Evolutionary conservation across 139 green algal genomes (phyloP), one percentile per base, ranked within the genome.

Genomic region (Ettlia oleoabundans): DNA sequence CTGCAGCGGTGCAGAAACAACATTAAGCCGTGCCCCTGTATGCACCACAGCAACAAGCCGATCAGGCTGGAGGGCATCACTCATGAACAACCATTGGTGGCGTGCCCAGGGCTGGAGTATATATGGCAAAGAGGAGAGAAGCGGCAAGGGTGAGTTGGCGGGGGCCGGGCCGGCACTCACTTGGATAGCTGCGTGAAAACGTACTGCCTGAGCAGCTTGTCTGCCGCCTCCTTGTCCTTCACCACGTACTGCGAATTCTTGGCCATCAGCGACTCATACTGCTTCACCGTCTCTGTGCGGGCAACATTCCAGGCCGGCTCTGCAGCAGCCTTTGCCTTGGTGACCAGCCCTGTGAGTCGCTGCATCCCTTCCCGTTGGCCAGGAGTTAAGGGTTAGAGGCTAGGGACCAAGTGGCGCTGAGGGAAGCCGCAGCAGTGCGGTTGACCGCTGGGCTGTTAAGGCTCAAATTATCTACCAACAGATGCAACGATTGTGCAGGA

Each of bases 181-280:
- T 77, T 90, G 21, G 88, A 80, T 62, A 94, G 66, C n/a, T 93
- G 92, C 35, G 91, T 94, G 81, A 87, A 94, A 26, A 93, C 80
- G 72, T 82, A 92, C 82, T 95, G 89, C 72, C 90, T 93, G 7
- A 86, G 51, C 30, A 95, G 83, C 73, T 92, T 91, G 68, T 89
- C 84, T 15, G 86, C 89, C 33, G 73, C 80, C 33, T 70, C 86
- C 22, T 77, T 67, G 69, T 95, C 92, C 64, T 93, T 91, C 5
- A 95, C 89, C 3, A 95, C 85, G 65, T 93, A 95, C 66, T 94
- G 47, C 38, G 85, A 73, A 68, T 92, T 92, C 6, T 73, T 67
- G 64, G 84, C n/a, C 86, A 95, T 90, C 26, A 88, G 58, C 9
- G 40, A 68, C 24, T 90, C 66, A 65, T 91, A 94, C 40, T 91